A percentile compares a stretch with the other conserved stretches of the same genome.
phyloP scores from a whole-genome alignment of 1,139 yeast genomes.

The Nakaseomyces delphensis region DNA sequence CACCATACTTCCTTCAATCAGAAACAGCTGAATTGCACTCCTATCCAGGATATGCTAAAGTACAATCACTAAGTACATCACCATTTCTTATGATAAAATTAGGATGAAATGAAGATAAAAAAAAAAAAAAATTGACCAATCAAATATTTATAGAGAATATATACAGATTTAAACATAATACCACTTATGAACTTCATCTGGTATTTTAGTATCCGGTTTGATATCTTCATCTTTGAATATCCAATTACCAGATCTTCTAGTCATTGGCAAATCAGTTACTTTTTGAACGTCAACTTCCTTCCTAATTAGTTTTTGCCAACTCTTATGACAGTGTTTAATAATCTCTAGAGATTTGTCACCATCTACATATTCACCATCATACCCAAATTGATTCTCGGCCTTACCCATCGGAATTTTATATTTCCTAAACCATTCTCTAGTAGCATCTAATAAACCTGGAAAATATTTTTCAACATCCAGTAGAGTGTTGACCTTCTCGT shows the following conservation, averaged over 20 bases:
- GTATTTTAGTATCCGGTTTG: constrained; percentile 33
- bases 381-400: constrained; percentile 78
- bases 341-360: constrained; percentile 62
- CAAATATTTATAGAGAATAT: constrained; percentile 34
- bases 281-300: constrained; percentile 39
- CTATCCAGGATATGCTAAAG: constrained; percentile 33
- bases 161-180: constrained; percentile 24
- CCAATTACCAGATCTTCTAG: constrained; percentile 26
- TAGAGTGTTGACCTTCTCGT: constrained; percentile 63
- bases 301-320: constrained; percentile 63
- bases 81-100: too few species aligned
- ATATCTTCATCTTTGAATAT: constrained; percentile 20
- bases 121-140: neutral
- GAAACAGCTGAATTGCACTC: constrained; percentile 33
- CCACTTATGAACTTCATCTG: constrained; percentile 33
- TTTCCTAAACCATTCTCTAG: constrained; percentile 89
- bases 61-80: neutral
- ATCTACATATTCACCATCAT: constrained; percentile 70
- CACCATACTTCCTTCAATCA: constrained; percentile 38
- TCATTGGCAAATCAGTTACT: constrained; percentile 30
- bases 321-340: constrained; percentile 64
- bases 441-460: constrained; percentile 79
- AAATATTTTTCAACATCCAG: constrained; percentile 72
- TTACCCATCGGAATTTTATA: constrained; percentile 94
- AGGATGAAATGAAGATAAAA: neutral